Conservation (phyloP, 495 filamentous ascomycete genomes). For the Penicillium lagena region DNA sequence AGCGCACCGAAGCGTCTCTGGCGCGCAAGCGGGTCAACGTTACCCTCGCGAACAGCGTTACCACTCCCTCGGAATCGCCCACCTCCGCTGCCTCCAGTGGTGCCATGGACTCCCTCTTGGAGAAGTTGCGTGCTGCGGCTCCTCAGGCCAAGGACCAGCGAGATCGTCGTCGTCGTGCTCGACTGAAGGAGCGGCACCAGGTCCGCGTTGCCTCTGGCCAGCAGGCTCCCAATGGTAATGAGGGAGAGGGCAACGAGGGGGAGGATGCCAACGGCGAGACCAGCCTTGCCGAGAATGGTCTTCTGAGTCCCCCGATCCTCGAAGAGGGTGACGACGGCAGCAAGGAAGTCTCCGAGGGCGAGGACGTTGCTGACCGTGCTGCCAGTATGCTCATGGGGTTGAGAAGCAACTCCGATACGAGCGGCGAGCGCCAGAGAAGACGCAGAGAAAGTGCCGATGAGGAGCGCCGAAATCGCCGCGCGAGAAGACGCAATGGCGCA, state of each 20-base stretch:
- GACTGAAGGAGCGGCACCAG: slow-evolving; percentile 85
- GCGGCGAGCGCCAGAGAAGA: slow-evolving; percentile 52
- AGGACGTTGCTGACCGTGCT: slow-evolving; percentile 78
- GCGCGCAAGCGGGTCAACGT: slow-evolving; percentile 78
- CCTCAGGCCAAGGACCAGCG: slow-evolving; percentile 82
- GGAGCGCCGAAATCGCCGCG: slow-evolving; percentile 54
- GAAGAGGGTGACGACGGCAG: slow-evolving; percentile 34
- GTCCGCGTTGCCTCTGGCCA: slow-evolving; percentile 87
- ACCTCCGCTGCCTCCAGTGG: slow-evolving; percentile 73
- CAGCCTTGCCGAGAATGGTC: slow-evolving; percentile 22
- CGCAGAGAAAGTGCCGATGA: slow-evolving; percentile 64
- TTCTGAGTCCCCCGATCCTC: slow-evolving; percentile 29
- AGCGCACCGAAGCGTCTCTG: slow-evolving; percentile 80
- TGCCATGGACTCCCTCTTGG: slow-evolving; percentile 93
- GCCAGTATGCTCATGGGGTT: slow-evolving; percentile 77
- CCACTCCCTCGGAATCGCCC: slow-evolving; percentile 38
- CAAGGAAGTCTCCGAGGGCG: slow-evolving; percentile 47
- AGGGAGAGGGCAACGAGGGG: slow-evolving; percentile 21
- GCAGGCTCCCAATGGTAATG: slow-evolving; percentile 59
- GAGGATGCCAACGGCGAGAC: slow-evolving; percentile 15
- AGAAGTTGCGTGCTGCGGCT: slow-evolving; percentile 90
- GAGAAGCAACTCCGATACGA: slow-evolving; percentile 54
- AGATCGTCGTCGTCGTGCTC: slow-evolving; percentile 78
- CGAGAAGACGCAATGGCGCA: slow-evolving; percentile 49
- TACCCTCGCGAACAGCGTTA: slow-evolving; percentile 39